These are phyloP conservation scores for Chionographis japonica DNA, from an alignment of 106 monocot species.

Conservation along the genomic window DNA sequence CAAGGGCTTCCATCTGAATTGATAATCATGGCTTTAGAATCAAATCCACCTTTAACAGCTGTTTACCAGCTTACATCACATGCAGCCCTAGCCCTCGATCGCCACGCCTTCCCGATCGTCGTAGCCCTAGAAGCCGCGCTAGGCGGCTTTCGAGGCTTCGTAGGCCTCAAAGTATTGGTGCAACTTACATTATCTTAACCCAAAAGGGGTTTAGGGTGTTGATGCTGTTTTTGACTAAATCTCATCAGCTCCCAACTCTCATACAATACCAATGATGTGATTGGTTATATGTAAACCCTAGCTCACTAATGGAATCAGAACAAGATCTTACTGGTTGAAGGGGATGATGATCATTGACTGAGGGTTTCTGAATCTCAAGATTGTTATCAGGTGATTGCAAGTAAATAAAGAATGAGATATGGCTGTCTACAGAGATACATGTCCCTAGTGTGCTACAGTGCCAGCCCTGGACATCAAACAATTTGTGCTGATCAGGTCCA, in stretches of 20 bases:
- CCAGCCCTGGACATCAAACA: not conserved
- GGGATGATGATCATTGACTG: no score
- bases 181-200: constrained; percentile 1
- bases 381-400: no score
- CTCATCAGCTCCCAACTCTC: not conserved
- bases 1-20: not conserved
- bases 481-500: not conserved
- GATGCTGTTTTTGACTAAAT: not conserved
- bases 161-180: not conserved
- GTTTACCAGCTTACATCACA: constrained; percentile 1
- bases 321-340: no score
- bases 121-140: not conserved
- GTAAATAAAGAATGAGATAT: no score
- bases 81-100: not conserved
- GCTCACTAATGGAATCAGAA: no score
- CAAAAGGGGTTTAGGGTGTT: not conserved
- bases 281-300: no score
- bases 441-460: no score
- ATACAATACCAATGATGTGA: no score
- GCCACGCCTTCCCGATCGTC: not conserved
- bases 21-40: not conserved
- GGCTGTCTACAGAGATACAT: no score
- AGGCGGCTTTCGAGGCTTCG: constrained; percentile 3
- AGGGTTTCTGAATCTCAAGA: no score
- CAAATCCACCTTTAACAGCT: not conserved